A percentile compares a stretch with the other conserved stretches of the same genome.
Evolutionary conservation across 2,329 filamentous ascomycete genomes (phyloP).

Genomic region (Boeremia lycopersici): DNA sequence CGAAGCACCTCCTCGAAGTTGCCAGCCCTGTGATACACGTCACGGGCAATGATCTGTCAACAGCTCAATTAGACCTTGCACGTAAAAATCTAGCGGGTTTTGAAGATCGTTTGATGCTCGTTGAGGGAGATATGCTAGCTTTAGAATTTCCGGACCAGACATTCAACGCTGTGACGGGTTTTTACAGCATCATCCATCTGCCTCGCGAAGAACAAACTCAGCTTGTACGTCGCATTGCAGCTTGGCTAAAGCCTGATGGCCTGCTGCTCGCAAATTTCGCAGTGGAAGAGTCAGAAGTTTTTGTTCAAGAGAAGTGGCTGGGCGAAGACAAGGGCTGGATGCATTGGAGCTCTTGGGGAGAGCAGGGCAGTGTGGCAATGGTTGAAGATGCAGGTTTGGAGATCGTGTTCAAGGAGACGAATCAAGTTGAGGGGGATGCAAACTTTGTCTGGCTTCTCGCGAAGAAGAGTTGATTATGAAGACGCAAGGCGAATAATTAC

Average conservation of each 20-base stretch:
- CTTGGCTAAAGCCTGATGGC: slow-evolving; percentile 61
- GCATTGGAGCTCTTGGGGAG: slow-evolving; percentile 52
- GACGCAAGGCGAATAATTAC: too few relatives aligned
- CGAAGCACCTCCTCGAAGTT: slow-evolving; percentile 24
- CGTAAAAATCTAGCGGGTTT: slow-evolving; percentile 21
- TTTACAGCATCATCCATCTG: slow-evolving; percentile 64
- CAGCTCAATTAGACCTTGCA: slow-evolving; percentile 48
- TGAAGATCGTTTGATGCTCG: slow-evolving; percentile 23
- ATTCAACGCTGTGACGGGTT: slow-evolving; percentile 58
- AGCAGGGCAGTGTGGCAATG: slow-evolving; percentile 39
- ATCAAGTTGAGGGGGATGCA: slow-evolving; percentile 27
- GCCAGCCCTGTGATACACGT: slow-evolving; percentile 32
- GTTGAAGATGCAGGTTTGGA: slow-evolving; percentile 36
- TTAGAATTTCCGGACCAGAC: slow-evolving; percentile 43
- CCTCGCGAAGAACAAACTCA: slow-evolving; percentile 57
- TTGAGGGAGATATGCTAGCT: slow-evolving; percentile 52
- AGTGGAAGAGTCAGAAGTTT: slow-evolving; percentile 22
- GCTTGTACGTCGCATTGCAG: slow-evolving; percentile 52
- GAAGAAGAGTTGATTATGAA: background rate
- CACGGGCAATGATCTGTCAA: slow-evolving; percentile 53
- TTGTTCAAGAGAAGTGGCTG: slow-evolving; percentile 40
- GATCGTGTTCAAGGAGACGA: slow-evolving; percentile 30
- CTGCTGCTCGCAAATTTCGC: slow-evolving; percentile 51
- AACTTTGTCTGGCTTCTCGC: slow-evolving; percentile 40
- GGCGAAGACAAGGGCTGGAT: slow-evolving; percentile 42